These are phyloP conservation scores for Daedaleopsis nitida DNA, from an alignment of 768 basidiomycete genomes.

Conservation along the genomic window DNA sequence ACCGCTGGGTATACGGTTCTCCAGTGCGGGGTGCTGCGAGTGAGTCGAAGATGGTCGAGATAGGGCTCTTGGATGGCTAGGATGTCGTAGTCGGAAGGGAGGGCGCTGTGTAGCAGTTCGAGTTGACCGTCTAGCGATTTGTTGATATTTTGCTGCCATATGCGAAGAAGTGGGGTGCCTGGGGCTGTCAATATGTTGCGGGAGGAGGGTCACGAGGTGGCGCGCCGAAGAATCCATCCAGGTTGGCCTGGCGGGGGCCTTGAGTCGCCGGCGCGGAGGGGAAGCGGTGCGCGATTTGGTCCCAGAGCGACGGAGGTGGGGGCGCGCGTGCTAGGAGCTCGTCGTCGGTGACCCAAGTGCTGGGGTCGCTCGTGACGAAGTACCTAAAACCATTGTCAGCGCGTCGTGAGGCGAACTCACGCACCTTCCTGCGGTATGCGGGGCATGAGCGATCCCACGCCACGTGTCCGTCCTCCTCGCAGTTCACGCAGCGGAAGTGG, in stretches of 20 bases:
- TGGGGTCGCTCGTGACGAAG: constrained; percentile 8
- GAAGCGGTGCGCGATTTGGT: not conserved
- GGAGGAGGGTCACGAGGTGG: too few relatives aligned
- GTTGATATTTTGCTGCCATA: too few relatives aligned
- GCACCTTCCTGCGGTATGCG: not conserved
- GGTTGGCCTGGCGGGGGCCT: not conserved
- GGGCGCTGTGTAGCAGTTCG: too few relatives aligned
- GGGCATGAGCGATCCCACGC: constrained; percentile 31
- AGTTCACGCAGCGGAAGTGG: constrained; percentile 26
- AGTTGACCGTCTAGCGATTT: too few relatives aligned
- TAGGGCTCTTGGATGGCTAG: constrained; percentile 43
- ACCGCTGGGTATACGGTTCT: constrained; percentile 30
- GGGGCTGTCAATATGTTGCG: too few relatives aligned
- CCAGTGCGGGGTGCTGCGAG: constrained; percentile 19
- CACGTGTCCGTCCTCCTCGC: constrained; percentile 29
- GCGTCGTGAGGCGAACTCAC: not conserved
- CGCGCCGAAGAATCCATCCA: not conserved
- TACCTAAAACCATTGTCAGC: too few relatives aligned
- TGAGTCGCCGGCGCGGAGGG: not conserved
- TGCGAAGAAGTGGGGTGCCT: too few relatives aligned
- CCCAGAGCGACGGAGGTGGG: not conserved
- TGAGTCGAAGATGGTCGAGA: constrained; percentile 30
- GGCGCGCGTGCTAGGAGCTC: not conserved
- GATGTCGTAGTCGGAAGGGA: constrained; percentile 36
- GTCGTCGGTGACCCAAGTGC: constrained; percentile 14